Conservation (phyloP, 371 early-diverging fungal species). For the Actinomortierella wolfii region DNA sequence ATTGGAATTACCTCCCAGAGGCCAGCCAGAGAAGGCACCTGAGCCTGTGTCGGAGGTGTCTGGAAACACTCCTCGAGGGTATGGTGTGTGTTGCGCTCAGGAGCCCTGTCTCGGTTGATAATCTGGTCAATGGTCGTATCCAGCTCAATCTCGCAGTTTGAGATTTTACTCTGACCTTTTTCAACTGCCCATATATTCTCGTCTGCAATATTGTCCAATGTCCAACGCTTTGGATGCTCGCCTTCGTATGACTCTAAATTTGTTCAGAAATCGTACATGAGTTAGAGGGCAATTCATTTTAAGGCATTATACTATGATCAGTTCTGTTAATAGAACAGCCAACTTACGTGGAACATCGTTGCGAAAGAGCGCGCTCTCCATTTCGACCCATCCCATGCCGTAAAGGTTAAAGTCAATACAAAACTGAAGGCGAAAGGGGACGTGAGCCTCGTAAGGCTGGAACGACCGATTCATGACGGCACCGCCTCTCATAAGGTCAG, state of each 20-base stretch:
- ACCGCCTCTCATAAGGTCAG: constrained; percentile 71
- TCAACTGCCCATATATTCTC: constrained; percentile 30
- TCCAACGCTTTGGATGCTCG: constrained; percentile 29
- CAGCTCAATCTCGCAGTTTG: constrained; percentile 79
- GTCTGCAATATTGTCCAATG: constrained; percentile 19
- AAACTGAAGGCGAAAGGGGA: constrained; percentile 90
- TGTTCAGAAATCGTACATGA: too few relatives aligned
- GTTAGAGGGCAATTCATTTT: too few relatives aligned
- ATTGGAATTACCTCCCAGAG: constrained; percentile 46
- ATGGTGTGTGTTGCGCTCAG: constrained; percentile 63
- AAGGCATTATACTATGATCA: too few relatives aligned
- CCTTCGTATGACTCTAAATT: constrained; percentile 5
- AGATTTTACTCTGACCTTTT: constrained; percentile 44
- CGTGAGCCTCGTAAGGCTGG: constrained; percentile 86
- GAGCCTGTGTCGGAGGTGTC: constrained; percentile 20
- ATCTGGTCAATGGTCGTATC: constrained; percentile 70
- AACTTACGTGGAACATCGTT: constrained; percentile 33
- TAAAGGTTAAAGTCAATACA: constrained; percentile 91
- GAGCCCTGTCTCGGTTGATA: constrained; percentile 63
- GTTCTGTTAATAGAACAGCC: constrained; percentile 6
- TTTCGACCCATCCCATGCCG: constrained; percentile 85
- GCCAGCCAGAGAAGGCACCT: constrained; percentile 32
- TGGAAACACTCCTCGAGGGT: constrained; percentile 31
- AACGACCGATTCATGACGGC: constrained; percentile 68
- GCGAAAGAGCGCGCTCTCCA: constrained; percentile 47